Conservation (phyloP, 345 rosid genomes). For the Eucalyptus globulus region DNA sequence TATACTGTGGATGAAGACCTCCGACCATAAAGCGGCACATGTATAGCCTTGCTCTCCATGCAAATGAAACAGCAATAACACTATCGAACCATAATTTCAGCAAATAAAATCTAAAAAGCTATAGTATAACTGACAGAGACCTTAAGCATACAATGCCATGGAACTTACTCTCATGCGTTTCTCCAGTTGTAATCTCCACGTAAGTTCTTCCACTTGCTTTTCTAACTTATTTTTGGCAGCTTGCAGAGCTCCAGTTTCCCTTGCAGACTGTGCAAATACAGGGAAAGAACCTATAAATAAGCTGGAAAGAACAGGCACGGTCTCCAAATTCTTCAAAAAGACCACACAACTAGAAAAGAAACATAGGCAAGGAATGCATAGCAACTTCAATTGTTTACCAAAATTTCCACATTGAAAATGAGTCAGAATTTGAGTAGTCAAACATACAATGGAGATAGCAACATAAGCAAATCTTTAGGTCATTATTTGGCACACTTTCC, state of each 20-base stretch:
- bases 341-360: not conserved
- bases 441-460: not conserved
- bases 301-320: not conserved
- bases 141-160: not conserved
- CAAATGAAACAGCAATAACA: not conserved
- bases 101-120: not conserved
- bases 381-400: not conserved
- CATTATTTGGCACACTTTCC: not conserved
- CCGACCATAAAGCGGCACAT: not conserved
- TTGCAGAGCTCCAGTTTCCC: conserved; percentile 99
- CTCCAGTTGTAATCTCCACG: conserved; percentile 97
- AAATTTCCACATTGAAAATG: not conserved
- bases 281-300: not conserved
- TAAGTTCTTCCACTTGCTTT: conserved; percentile 97
- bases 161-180: conserved; percentile 83
- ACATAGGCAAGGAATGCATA: not conserved
- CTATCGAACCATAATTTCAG: not conserved
- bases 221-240: conserved; percentile 97
- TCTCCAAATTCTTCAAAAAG: not conserved
- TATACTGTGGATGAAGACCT: not conserved
- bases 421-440: not conserved
- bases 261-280: conserved; percentile 61
- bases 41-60: not conserved
- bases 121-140: not conserved
- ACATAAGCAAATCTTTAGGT: not conserved